A percentile compares a stretch with the other conserved stretches of the same genome.
These are phyloP conservation scores for Eimeria necatrix DNA, from an alignment of 169 alveolate genomes.

Conservation along the genomic window DNA sequence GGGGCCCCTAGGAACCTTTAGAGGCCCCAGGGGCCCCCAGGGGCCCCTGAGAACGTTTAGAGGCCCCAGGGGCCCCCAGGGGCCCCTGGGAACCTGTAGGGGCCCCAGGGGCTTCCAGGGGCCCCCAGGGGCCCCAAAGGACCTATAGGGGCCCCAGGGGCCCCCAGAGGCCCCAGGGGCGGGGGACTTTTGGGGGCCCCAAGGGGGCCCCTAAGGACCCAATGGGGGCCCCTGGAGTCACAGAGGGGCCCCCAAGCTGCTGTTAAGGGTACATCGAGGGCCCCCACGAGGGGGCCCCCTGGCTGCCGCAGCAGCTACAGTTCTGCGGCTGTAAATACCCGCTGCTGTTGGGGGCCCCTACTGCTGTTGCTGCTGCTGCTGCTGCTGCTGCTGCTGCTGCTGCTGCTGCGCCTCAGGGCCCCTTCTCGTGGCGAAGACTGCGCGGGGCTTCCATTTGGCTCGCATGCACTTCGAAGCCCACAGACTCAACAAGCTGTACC, in stretches of 20 bases:
- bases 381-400: not conserved
- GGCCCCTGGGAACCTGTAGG: no score
- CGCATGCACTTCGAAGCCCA: conserved; percentile 30
- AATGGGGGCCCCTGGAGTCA: no score
- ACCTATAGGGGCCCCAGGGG: no score
- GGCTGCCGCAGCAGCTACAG: not conserved
- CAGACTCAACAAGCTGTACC: conserved; percentile 22
- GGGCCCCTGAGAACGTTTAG: no score
- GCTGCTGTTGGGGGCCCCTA: not conserved
- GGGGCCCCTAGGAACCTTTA: not conserved
- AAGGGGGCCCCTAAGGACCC: no score
- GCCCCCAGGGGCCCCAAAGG: no score
- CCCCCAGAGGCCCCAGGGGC: no score
- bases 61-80: no score
- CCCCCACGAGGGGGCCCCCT: conserved; percentile 11
- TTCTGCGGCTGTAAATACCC: not conserved
- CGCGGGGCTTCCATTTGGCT: not conserved
- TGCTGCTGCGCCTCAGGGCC: conserved; percentile 29
- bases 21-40: not conserved
- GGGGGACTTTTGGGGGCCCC: no score
- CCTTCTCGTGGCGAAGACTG: conserved; percentile 34
- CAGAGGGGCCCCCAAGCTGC: no score
- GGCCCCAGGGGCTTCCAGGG: no score
- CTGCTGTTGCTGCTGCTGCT: not conserved
- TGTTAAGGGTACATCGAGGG: no score